A percentile compares a stretch with the other conserved stretches of the same genome.
Evolutionary conservation across 1,284 basidiomycete species (phyloP).

Genomic region (Cryptococcus maquisensis): DNA sequence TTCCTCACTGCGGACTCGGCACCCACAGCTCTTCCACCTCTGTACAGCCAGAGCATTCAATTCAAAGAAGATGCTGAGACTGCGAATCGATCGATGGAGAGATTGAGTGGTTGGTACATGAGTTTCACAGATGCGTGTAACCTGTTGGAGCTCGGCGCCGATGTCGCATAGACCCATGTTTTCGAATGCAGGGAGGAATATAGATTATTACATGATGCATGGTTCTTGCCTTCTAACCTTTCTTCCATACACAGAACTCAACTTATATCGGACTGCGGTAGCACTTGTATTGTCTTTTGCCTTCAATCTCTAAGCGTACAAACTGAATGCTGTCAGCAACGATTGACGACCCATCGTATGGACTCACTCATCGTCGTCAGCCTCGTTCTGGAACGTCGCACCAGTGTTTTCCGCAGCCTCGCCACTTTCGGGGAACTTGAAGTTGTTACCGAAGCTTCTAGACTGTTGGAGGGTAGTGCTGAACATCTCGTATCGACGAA

Average conservation of each 20-base stretch:
- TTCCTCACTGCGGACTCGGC: neutral
- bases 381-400: constrained; percentile 49
- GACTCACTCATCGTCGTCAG: constrained; percentile 48
- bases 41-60: constrained; percentile 2
- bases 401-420: constrained; percentile 50
- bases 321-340: constrained; percentile 6
- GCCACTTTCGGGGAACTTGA: constrained; percentile 73
- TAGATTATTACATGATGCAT: constrained; percentile 6
- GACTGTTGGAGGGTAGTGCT: constrained; percentile 46
- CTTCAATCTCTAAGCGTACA: constrained; percentile 22
- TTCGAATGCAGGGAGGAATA: neutral
- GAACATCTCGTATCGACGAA: constrained; percentile 58
- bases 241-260: too few relatives aligned
- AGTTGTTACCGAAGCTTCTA: constrained; percentile 44
- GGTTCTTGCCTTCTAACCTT: neutral
- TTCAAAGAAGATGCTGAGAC: neutral
- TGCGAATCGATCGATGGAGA: constrained; percentile 2
- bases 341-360: neutral
- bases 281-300: neutral
- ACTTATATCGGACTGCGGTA: constrained; percentile 6
- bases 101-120: constrained; percentile 22
- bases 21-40: constrained; percentile 7
- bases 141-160: neutral
- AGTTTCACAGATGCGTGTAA: neutral
- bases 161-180: neutral